A percentile compares a stretch with the other conserved stretches of the same genome.
Conservation (phyloP, 768 basidiomycete genomes). For the Suillus variegatus region DNA sequence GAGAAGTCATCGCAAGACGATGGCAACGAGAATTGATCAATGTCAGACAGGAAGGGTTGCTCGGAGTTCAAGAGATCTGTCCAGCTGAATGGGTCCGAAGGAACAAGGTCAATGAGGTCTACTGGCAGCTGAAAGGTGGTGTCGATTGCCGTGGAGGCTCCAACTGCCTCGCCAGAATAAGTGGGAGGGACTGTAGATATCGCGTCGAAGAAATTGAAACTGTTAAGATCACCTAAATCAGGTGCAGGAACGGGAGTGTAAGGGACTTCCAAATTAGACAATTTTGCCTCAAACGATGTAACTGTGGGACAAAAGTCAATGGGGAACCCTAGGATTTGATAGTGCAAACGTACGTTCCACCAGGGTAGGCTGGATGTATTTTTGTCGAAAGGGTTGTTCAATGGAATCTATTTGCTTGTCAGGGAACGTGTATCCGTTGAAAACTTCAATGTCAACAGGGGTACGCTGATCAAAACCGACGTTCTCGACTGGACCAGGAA, state of each 20-base stretch:
- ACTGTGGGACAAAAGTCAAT: neutral
- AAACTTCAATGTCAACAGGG: constrained; percentile 36
- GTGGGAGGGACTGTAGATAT: neutral
- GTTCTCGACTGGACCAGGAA: constrained; percentile 26
- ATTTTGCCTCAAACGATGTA: neutral
- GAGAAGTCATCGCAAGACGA: constrained; percentile 1
- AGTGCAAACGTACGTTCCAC: neutral
- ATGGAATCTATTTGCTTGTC: neutral
- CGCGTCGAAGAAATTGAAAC: neutral
- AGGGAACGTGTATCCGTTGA: constrained; percentile 26
- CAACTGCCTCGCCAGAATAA: neutral
- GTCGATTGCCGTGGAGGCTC: neutral
- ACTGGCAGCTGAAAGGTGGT: too few relatives aligned
- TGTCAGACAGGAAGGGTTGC: neutral
- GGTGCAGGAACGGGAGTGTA: neutral
- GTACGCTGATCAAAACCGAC: constrained; percentile 24
- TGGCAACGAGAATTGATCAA: neutral
- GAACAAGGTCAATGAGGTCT: neutral
- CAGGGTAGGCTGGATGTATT: neutral
- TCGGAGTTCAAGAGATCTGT: neutral
- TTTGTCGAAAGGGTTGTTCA: neutral
- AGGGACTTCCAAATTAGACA: neutral
- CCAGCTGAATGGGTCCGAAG: neutral
- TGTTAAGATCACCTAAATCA: neutral
- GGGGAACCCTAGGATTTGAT: too few relatives aligned